phyloP scores from a whole-genome alignment of 345 rosid genomes.

The Melaleuca quinquenervia region DNA sequence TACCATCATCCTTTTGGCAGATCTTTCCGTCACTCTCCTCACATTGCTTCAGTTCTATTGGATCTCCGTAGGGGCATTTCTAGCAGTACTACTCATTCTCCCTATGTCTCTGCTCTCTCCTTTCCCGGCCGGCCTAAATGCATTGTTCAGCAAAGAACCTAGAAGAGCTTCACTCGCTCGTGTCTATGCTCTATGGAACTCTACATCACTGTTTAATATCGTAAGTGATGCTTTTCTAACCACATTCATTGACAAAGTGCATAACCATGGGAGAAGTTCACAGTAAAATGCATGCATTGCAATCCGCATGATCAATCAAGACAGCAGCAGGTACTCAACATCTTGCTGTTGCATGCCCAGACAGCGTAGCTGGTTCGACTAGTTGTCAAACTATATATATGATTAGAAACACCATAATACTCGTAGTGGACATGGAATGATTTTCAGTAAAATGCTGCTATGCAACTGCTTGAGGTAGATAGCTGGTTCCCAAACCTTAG shows the following conservation, averaged over 20 bases:
- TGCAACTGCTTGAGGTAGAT: background rate
- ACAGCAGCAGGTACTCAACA: background rate
- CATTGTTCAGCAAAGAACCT: constrained; percentile 88
- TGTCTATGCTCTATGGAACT: constrained; percentile 81
- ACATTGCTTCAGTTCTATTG: constrained; percentile 83
- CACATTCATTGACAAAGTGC: background rate
- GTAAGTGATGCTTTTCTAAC: constrained; percentile 36
- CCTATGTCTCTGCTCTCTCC: constrained; percentile 88
- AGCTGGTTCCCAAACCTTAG: background rate
- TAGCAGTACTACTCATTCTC: constrained; percentile 80
- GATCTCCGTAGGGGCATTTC: constrained; percentile 81
- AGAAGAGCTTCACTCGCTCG: constrained; percentile 90
- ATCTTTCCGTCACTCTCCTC: constrained; percentile 77
- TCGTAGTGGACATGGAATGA: background rate
- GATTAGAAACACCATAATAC: background rate
- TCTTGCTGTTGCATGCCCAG: background rate
- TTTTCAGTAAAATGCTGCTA: background rate
- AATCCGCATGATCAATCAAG: background rate
- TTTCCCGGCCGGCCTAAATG: constrained; percentile 91
- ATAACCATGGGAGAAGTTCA: background rate
- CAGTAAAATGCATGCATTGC: background rate
- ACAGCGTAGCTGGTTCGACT: background rate
- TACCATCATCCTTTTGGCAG: constrained; percentile 75
- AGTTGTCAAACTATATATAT: background rate
- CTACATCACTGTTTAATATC: constrained; percentile 73